phyloP scores from a whole-genome alignment of 257 asterid species.

The Solanum corneliomulleri region DNA sequence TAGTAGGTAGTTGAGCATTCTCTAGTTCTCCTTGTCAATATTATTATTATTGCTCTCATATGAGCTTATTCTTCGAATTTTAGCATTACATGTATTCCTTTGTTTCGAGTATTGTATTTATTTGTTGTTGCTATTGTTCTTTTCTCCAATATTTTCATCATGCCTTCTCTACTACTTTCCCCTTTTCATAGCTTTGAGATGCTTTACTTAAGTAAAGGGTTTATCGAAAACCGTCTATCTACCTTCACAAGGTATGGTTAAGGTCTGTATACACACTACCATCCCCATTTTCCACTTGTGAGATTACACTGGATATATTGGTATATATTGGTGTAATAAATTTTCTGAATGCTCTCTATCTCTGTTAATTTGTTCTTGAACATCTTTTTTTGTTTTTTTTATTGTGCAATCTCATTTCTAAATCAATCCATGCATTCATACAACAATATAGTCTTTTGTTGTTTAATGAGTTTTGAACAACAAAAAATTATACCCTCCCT shows the following conservation, averaged over 20 bases:
- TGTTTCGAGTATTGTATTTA: too few relatives aligned
- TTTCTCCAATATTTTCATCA: neutral
- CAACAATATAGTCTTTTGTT: neutral
- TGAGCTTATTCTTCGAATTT: too few relatives aligned
- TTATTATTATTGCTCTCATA: neutral
- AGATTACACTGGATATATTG: neutral
- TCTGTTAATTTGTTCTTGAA: neutral
- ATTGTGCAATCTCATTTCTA: neutral
- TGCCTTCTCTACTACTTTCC: neutral
- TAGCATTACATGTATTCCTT: neutral
- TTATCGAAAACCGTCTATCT: neutral
- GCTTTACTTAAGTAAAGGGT: neutral
- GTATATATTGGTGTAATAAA: neutral
- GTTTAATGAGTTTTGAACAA: neutral
- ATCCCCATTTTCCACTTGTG: neutral
- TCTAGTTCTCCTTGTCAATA: neutral
- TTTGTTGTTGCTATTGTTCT: neutral
- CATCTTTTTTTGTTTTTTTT: neutral
- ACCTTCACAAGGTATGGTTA: neutral
- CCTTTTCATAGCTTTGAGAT: neutral
- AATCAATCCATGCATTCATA: neutral
- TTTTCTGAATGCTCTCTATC: neutral
- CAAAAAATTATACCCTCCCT: neutral
- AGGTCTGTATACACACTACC: neutral
- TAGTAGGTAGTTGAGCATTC: neutral